Conservation (phyloP, 768 basidiomycete species). For the Clathrus columnatus region DNA sequence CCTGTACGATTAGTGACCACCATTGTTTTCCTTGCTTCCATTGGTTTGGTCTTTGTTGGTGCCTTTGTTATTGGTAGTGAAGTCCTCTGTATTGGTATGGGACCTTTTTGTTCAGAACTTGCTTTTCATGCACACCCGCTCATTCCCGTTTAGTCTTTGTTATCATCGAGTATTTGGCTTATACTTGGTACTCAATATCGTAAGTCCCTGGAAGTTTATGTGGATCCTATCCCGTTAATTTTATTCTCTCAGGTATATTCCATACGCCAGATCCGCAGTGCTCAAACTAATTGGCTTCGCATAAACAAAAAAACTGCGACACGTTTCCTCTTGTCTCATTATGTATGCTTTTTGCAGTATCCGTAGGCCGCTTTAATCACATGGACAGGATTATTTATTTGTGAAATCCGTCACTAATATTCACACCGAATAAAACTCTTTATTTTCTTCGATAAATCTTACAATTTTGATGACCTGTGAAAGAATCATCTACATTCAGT, state of each 20-base stretch:
- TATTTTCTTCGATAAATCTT: no score
- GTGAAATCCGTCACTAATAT: neutral
- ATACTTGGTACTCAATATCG: slow-evolving; percentile 78
- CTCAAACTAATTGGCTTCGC: slow-evolving; percentile 48
- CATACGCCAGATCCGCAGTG: slow-evolving; percentile 75
- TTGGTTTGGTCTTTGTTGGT: slow-evolving; percentile 75
- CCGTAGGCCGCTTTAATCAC: neutral
- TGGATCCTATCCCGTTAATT: slow-evolving; percentile 18
- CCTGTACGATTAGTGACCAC: slow-evolving; percentile 81
- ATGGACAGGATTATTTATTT: neutral
- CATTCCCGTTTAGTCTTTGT: slow-evolving; percentile 77
- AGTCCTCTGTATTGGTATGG: slow-evolving; percentile 16
- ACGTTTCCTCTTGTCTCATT: neutral
- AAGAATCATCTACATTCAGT: neutral
- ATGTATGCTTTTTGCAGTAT: neutral
- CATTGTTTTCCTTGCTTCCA: slow-evolving; percentile 66
- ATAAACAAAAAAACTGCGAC: neutral
- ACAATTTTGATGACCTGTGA: neutral
- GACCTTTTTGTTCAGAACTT: neutral
- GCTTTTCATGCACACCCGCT: neutral
- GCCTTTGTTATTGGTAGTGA: slow-evolving; percentile 69
- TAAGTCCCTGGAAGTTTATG: neutral
- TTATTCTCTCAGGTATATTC: slow-evolving; percentile 54
- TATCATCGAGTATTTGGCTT: slow-evolving; percentile 84
- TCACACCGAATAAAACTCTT: slow-evolving; percentile 8